Conservation (phyloP, 176 grass and related monocot genomes). For the Metroxylon sagu region DNA sequence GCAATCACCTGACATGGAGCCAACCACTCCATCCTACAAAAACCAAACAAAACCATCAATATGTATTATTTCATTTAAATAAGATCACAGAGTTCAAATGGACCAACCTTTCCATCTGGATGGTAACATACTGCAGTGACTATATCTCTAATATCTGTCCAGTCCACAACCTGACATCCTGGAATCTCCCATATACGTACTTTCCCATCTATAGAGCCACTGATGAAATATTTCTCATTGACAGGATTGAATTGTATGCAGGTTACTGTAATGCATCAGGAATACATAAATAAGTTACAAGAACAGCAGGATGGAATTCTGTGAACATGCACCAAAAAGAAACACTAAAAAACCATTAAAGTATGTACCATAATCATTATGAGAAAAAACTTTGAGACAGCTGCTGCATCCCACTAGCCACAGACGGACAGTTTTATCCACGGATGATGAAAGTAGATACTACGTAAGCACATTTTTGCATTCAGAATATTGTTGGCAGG, state of each 20-base stretch:
- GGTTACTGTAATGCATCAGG: background rate
- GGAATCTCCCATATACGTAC: background rate
- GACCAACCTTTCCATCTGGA: background rate
- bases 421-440: constrained; percentile 12
- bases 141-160: background rate
- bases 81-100: background rate
- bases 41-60: background rate
- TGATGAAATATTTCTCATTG: constrained; percentile 12
- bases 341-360: background rate
- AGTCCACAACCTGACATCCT: background rate
- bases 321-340: no score
- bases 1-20: background rate
- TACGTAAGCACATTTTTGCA: background rate
- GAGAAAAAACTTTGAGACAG: constrained; percentile 1
- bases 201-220: constrained; percentile 13
- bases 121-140: constrained; percentile 6
- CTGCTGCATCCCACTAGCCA: background rate
- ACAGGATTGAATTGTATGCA: constrained; percentile 10
- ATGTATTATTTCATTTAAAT: background rate
- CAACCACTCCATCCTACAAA: background rate
- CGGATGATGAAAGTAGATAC: constrained; percentile 1
- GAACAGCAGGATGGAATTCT: no score
- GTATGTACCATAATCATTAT: constrained; percentile 3
- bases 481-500: no score
- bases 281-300: no score